Evolutionary conservation across 2,329 filamentous ascomycete genomes (phyloP), one percentile per base, ranked within the genome.

Genomic region (Fusarium paranaense): DNA sequence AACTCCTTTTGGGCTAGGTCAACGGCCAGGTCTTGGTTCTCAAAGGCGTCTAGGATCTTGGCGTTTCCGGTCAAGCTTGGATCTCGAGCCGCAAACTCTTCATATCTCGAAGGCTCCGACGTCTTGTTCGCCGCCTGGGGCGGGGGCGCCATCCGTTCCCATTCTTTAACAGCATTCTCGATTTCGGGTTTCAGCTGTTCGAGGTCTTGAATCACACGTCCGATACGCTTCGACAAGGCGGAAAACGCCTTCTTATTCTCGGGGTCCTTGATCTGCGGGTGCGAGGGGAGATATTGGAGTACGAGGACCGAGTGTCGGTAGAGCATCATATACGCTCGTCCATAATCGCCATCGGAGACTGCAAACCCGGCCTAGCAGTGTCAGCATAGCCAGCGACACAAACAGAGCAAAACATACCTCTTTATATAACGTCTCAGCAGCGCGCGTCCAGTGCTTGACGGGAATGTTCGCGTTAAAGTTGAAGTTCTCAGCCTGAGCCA

Each of bases 291-390:
- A 63, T 93, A 89, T 8, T 94, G 90, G 32, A 98, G 86, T 27
- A 98, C 90, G n/a, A 99, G 90, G 62, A 92, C 89, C 11, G 95
- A 95, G 83, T 97, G 95, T 76, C 97, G 92, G 81, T 97, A 94
- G n/a, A 97, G 90, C 68, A 98, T 91, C 64, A 98, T 89, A 82
- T 97, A 99, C 6, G 96, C 94, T 80, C 97, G 93, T 77, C 95
- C 91, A 73, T 95, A 91, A 83, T 98, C 95, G 78, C 93, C 92
- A 82, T 98, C 96, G 47, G 90, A 89, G 78, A 97, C 89, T 80
- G 98, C 98, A 77, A 96, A 94, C 61, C 90, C 88, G 22, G 95
- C 95, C 94, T 98, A 79, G 14, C 37, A 20, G 64, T 45, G 76
- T 79, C 62, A 80, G 78, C 52, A 37, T 6, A 9, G 22, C 18